Evolutionary conservation across 2,329 filamentous ascomycete genomes (phyloP).

Genomic region (Verticillium albo-atrum): DNA sequence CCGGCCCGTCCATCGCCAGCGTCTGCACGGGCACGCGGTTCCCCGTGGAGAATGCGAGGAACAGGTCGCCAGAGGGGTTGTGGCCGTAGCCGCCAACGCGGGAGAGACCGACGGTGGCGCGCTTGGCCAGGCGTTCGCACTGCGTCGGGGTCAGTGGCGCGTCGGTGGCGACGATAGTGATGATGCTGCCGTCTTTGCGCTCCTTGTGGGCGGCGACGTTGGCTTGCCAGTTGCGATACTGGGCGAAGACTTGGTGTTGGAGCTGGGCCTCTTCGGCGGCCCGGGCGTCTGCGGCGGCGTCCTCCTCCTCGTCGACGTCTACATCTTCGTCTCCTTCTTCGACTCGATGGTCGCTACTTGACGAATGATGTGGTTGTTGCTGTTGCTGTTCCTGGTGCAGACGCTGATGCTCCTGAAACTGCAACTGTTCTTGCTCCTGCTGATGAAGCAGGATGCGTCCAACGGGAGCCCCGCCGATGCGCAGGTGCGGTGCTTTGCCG

Average conservation of each 20-base stretch:
- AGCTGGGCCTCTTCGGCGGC: background rate
- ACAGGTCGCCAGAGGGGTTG: conserved; percentile 62
- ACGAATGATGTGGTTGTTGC: conserved; percentile 17
- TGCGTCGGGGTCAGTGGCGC: conserved; percentile 55
- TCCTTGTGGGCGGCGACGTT: conserved; percentile 29
- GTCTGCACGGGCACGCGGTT: conserved; percentile 42
- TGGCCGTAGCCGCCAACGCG: conserved; percentile 57
- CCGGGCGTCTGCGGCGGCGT: conserved; percentile 16
- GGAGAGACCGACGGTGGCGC: conserved; percentile 57
- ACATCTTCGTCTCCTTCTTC: background rate
- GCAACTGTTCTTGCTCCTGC: conserved; percentile 17
- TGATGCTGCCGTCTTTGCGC: conserved; percentile 57
- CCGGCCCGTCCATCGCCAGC: conserved; percentile 16
- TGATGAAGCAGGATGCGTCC: conserved; percentile 51
- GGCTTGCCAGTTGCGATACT: conserved; percentile 11
- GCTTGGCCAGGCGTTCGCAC: conserved; percentile 53
- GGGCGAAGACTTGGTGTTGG: background rate
- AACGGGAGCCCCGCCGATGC: conserved; percentile 57
- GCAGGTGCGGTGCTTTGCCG: conserved; percentile 50
- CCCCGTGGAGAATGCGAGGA: conserved; percentile 62
- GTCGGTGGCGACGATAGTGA: conserved; percentile 56
- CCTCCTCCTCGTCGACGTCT: conserved; percentile 2
- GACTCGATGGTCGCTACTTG: background rate
- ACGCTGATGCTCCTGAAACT: background rate
- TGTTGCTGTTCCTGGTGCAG: conserved; percentile 18